phyloP scores from a whole-genome alignment of 306 rosid species.

The Rosa rugosa region DNA sequence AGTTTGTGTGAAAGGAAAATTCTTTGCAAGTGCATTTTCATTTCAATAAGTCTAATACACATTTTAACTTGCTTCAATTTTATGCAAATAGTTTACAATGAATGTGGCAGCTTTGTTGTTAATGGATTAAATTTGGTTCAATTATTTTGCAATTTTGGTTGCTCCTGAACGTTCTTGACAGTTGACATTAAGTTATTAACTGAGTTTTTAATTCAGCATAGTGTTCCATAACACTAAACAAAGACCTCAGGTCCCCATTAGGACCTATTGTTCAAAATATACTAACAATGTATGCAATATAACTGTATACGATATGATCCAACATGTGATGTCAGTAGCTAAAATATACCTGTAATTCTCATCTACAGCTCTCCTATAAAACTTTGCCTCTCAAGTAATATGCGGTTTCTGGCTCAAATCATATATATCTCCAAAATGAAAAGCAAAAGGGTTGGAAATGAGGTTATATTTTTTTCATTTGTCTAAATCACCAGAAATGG shows the following conservation, averaged over 20 bases:
- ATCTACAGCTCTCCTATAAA: not conserved
- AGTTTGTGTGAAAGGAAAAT: no score
- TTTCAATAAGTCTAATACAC: no score
- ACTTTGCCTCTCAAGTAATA: not conserved
- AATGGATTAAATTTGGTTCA: no score
- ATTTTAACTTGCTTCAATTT: no score
- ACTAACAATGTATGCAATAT: not conserved
- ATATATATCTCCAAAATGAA: not conserved
- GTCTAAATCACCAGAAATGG: not conserved
- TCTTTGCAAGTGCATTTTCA: no score
- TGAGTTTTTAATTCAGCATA: no score
- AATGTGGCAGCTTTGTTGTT: no score
- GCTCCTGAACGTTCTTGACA: no score
- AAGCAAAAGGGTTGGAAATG: not conserved
- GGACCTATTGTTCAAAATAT: not conserved
- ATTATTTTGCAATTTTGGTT: no score
- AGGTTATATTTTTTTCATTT: not conserved
- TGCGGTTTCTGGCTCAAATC: not conserved
- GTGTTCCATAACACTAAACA: no score
- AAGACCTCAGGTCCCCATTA: not conserved
- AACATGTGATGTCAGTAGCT: not conserved
- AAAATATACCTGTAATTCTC: not conserved
- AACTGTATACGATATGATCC: not conserved
- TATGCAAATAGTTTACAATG: no score
- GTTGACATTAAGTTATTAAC: no score